Base-by-base conservation (phyloP, 495 filamentous ascomycete genomes). In the Patellaria atrata region DNA sequence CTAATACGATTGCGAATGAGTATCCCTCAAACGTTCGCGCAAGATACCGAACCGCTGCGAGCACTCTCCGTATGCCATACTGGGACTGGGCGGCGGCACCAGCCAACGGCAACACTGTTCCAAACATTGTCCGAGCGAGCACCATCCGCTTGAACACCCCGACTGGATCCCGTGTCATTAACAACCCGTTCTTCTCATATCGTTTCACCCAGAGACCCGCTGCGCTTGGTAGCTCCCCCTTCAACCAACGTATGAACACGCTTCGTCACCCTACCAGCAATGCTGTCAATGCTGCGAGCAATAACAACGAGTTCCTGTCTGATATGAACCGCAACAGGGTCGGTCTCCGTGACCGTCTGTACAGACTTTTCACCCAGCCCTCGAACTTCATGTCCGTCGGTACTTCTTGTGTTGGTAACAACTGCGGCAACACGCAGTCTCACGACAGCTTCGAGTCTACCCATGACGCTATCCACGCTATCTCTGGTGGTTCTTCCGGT, bases 151-250 rank as follows among this genome's bases (percentile, higher is more conserved):
- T 50, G 11, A 50, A 32, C 19, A 43, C 39, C 21, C 47, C 47
- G 13, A 30, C 30, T n/a, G 47, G 47, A 21, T 17, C 32, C 9
- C 27, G 38, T 25, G 30, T 43, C 15, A 43, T 45, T 15, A 11
- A 27, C 34, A 50, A 50, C 31, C 47, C 47, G 9, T 35, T 50
- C 30, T 46, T 43, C 32, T 40, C 33, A 18, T 50, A 46, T 41
- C 33, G 23, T 15, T 49, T 30, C 32, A 1, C 43, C 43, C 22
- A 17, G n/a, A 16, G 45, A 37, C 18, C n/a, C n/a, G n/a, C n/a
- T n/a, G n/a, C n/a, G n/a, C n/a, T 37, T 49, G 37, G 37, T 34
- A n/a, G 37, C 37, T 15, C 25, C 19, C 20, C 32, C 34, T 6
- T 18, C 25, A 37, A 16, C 4, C 25, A 30, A 14, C 3, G 11